A percentile compares a stretch with the other conserved stretches of the same genome.
Evolutionary conservation across 2,329 filamentous ascomycete genomes (phyloP).

Genomic region (Aurifilum marmelostoma): DNA sequence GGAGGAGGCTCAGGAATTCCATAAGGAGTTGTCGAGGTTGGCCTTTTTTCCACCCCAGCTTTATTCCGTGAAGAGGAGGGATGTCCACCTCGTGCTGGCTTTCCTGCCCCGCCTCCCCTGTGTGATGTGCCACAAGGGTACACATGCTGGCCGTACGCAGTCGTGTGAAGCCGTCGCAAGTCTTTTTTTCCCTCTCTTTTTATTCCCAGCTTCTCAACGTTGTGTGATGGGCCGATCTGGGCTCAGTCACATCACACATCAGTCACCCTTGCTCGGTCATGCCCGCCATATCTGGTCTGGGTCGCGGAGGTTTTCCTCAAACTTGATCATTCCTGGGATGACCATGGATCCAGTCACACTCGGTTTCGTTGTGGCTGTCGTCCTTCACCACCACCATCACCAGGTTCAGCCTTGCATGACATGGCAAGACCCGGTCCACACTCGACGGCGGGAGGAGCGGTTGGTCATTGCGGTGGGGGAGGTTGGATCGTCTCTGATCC

Average conservation of each 20-base stretch:
- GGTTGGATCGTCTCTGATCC: constrained; percentile 12
- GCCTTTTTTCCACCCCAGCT: neutral
- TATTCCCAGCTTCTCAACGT: neutral
- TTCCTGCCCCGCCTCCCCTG: neutral
- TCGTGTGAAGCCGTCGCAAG: neutral
- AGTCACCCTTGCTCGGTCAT: constrained; percentile 1
- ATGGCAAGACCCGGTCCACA: neutral
- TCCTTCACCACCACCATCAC: neutral
- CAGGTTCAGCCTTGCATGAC: neutral
- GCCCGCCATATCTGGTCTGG: neutral
- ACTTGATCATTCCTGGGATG: neutral
- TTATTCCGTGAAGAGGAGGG: neutral
- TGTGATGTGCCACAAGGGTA: neutral
- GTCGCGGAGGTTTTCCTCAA: neutral
- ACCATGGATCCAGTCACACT: neutral
- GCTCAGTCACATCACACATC: neutral
- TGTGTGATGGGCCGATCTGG: neutral
- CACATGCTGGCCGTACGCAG: neutral
- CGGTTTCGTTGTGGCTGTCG: neutral
- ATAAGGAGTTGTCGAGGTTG: too few species aligned
- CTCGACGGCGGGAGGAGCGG: neutral
- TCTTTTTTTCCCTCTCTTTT: neutral
- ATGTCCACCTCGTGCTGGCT: neutral
- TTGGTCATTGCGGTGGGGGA: too few species aligned
- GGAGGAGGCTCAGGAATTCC: too few species aligned